Evolutionary conservation across 352 stramenopile species (phyloP).

Genomic region (Phytophthora idaei): DNA sequence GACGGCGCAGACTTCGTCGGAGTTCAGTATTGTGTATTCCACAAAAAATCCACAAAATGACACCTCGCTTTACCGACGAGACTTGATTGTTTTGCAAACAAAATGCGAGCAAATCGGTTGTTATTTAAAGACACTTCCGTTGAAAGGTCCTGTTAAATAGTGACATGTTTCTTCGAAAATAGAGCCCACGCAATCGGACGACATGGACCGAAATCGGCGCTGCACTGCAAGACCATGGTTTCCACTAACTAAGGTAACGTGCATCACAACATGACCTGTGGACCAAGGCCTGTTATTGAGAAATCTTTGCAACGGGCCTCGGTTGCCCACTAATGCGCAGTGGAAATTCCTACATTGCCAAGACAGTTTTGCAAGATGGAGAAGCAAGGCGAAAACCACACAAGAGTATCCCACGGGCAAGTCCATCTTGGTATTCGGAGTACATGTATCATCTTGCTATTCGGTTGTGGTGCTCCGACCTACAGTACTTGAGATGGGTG

Average conservation of each 20-base stretch:
- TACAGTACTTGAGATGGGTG: neutral
- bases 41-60: slow-evolving; percentile 37
- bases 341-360: slow-evolving; percentile 17
- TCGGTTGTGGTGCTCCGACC: slow-evolving; percentile 1
- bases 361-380: slow-evolving; percentile 8
- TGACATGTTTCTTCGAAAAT: slow-evolving; percentile 25
- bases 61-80: slow-evolving; percentile 24
- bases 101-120: no score
- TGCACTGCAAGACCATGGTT: slow-evolving; percentile 9
- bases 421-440: slow-evolving; percentile 13
- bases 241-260: slow-evolving; percentile 1
- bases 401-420: neutral
- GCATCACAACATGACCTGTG: slow-evolving; percentile 3
- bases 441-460: slow-evolving; percentile 1
- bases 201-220: slow-evolving; percentile 24
- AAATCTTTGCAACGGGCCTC: neutral
- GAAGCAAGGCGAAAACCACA: slow-evolving; percentile 3
- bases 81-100: neutral
- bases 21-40: slow-evolving; percentile 22
- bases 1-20: slow-evolving; percentile 16
- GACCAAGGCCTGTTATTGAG: slow-evolving; percentile 1
- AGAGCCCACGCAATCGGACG: slow-evolving; percentile 24
- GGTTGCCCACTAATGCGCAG: slow-evolving; percentile 4
- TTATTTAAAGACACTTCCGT: neutral
- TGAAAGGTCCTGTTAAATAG: neutral